Evolutionary conservation across 179 eudicot genomes (phyloP).

Genomic region (Monotropa hypopitys): DNA sequence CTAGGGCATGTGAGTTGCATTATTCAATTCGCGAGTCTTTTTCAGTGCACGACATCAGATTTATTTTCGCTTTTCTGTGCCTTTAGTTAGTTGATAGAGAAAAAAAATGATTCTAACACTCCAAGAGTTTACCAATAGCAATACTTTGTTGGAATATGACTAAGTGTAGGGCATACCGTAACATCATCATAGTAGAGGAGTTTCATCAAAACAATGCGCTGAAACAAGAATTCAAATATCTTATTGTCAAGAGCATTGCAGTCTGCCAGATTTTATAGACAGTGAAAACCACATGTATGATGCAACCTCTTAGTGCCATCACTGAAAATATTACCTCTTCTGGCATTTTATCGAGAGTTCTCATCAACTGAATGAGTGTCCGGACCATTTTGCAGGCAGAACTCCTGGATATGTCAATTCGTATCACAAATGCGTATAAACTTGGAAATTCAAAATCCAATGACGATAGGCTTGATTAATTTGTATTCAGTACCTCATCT

Average conservation of each 20-base stretch:
- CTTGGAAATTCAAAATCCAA: neutral
- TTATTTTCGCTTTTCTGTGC: no score
- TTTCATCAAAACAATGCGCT: slow-evolving; percentile 94
- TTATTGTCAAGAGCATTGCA: neutral
- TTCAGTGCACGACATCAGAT: no score
- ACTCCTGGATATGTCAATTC: slow-evolving; percentile 44
- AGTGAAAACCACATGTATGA: neutral
- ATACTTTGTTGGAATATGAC: no score
- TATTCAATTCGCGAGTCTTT: neutral
- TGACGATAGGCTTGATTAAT: neutral
- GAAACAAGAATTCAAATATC: slow-evolving; percentile 20
- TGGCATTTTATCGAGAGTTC: slow-evolving; percentile 93
- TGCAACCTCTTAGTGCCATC: slow-evolving; percentile 2
- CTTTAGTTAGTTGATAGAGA: no score
- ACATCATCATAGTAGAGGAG: slow-evolving; percentile 83
- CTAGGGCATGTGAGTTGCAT: neutral
- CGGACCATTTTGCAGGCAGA: slow-evolving; percentile 96
- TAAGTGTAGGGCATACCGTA: slow-evolving; percentile 44
- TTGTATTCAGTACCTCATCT: slow-evolving; percentile 50
- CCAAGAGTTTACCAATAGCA: no score
- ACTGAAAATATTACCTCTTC: slow-evolving; percentile 53
- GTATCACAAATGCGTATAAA: neutral
- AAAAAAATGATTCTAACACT: no score
- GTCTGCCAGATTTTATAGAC: no score
- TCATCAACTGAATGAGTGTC: slow-evolving; percentile 82